Evolutionary conservation across 106 monocot genomes (phyloP), one percentile per base, ranked within the genome.

Genomic region (Allium fistulosum): DNA sequence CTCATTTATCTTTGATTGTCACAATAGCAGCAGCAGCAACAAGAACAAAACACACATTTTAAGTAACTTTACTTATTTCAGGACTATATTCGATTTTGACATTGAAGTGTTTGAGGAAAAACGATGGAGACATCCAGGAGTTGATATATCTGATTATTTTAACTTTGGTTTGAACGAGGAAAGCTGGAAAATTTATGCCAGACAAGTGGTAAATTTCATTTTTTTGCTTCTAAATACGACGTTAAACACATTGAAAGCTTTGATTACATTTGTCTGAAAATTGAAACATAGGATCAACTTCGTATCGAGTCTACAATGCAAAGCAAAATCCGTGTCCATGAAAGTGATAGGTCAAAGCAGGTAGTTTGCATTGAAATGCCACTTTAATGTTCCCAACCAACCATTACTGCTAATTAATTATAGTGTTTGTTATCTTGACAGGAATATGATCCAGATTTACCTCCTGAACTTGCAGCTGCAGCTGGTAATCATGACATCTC

Each of bases 371-470:
- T 7, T 51, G 55, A 55, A 59, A 15, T 17, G 8, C 37, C 37
- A 37, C 37, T 37, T 37, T 37, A 37, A 37, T 64, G 62, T 37
- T 13, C 47, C 49, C 46, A 17, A 10, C n/a, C 26, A 17, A 70
- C 47, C 18, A 7, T 59, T 17, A 7, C 22, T 15, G 7, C 26
- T 70, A 48, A 69, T 49, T 6, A 28, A 11, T 68, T 10, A 18
- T 9, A 7, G 28, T 59, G 15, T 27, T 63, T 53, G 7, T 55
- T 64, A 74, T 56, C 49, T 49, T 66, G 49, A 68, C 67, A 97
- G 92, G 87, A 84, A n/a, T 92, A 80, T 63, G 97, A 97, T 82
- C 97, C 97, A 71, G 97, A 97, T 92, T 80, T 97, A 78, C 97
- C 97, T 18, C 97, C 97, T 58, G 97, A 97, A 68, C 88, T 97